Base-by-base conservation (phyloP, 768 basidiomycete genomes). In the Suillus lakei region DNA sequence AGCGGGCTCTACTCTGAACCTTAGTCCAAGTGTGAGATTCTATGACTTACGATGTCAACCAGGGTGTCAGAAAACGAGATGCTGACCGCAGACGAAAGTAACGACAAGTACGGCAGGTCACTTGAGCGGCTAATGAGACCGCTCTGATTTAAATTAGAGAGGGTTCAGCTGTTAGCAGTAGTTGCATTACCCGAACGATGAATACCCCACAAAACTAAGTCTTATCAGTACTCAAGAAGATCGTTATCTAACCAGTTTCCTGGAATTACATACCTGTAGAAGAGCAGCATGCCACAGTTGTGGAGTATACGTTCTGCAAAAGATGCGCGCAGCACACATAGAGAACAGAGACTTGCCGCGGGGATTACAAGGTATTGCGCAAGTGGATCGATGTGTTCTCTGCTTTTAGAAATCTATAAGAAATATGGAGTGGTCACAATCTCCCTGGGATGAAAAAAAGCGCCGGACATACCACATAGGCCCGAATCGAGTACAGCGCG, bases 251-350 rank as follows among this genome's bases (percentile, higher is more conserved):
- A 39, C 16, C 18, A 18, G 26, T 21, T 41, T 59, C 28, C 39
- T 10, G 21, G 8, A 44, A 50, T 39, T 28, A 26, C 28, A 41
- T 69, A 82, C 82, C 68, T 80, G 79, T 12, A 81, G 71, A 34
- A 74, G 44, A 23, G 69, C 63, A 43, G 72, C 72, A 54, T 82
- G 74, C 74, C 74, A 81, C 46, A 74, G 70, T 8, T 67, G 32
- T 16, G 69, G 60, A 41, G 73, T 62, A 54, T 74, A 66, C 9
- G 59, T 60, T 62, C 70, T 69, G 50, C 69, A 71, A 2, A 67
- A 62, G 46, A 76, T 21, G 69, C 26, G 58, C 67, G 67, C 51
- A 72, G 56, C 23, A 72, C 32, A 23, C 66, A 21, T 21, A 77
- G 63, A 15, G 72, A 71, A 54, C 68, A 64, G 2, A 76, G 34